Conservation (phyloP, 257 asterid genomes). For the Jaltomata sinuosa region DNA sequence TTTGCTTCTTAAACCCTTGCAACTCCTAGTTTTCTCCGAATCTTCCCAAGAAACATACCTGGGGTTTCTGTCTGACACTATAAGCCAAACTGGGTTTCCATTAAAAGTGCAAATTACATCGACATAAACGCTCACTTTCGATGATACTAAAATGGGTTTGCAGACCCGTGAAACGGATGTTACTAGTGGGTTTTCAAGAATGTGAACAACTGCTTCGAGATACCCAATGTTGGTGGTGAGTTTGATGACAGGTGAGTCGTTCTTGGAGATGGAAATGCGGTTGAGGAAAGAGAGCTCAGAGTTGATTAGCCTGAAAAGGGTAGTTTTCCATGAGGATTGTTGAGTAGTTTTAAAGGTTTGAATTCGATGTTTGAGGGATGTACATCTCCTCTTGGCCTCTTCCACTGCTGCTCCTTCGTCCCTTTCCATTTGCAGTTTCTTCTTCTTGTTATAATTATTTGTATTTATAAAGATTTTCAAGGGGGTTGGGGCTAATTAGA, state of each 20-base stretch:
- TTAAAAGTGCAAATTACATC: slow-evolving; percentile 64
- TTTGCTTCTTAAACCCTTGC: slow-evolving; percentile 45
- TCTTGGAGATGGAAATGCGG: slow-evolving; percentile 27
- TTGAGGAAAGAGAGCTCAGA: slow-evolving; percentile 77
- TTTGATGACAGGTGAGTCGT: slow-evolving; percentile 24
- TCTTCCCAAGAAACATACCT: slow-evolving; percentile 48
- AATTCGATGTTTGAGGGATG: slow-evolving; percentile 36
- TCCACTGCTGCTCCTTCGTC: slow-evolving; percentile 25
- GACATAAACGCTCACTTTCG: slow-evolving; percentile 35
- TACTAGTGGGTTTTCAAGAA: slow-evolving; percentile 58
- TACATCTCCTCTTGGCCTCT: slow-evolving; percentile 56
- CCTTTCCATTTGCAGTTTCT: too few relatives aligned
- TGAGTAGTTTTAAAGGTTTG: slow-evolving; percentile 10
- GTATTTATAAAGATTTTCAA: too few relatives aligned
- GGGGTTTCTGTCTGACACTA: slow-evolving; percentile 82
- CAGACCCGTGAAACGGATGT: slow-evolving; percentile 79
- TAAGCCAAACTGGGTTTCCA: slow-evolving; percentile 83
- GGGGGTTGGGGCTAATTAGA: too few relatives aligned
- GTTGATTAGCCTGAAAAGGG: slow-evolving; percentile 53
- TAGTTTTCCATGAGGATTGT: slow-evolving; percentile 26
- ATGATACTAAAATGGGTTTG: slow-evolving; percentile 35
- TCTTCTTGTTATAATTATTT: too few relatives aligned
- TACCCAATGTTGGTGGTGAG: slow-evolving; percentile 81
- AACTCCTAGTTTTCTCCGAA: neutral
- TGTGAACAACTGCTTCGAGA: slow-evolving; percentile 65